Evolutionary conservation across 2,329 filamentous ascomycete species (phyloP).

Genomic region (Microdochium paspali): DNA sequence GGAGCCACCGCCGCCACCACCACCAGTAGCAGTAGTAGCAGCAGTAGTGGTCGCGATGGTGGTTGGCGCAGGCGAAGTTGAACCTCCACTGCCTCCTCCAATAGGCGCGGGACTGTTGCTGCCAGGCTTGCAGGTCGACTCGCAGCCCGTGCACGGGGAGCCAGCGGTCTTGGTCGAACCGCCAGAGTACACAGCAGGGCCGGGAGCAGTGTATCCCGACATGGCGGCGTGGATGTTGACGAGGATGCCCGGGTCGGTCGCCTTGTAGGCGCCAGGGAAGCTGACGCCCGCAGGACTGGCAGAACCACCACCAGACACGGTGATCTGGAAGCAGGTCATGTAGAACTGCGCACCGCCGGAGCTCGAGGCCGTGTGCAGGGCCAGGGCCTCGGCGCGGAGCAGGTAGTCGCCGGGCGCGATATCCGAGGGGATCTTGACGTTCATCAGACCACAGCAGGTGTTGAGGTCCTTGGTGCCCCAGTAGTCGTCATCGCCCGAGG

Average conservation of each 20-base stretch:
- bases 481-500: conserved; percentile 29
- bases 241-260: conserved; percentile 16
- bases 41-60: conserved; percentile 2
- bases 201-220: conserved; percentile 16
- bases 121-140: conserved; percentile 13
- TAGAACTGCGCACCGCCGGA: conserved; percentile 18
- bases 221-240: conserved; percentile 21
- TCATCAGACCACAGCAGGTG: conserved; percentile 28
- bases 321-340: conserved; percentile 20
- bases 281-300: conserved; percentile 17
- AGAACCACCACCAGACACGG: conserved; percentile 15
- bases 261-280: conserved; percentile 20
- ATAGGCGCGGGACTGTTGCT: conserved; percentile 6
- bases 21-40: too few species aligned
- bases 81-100: neutral
- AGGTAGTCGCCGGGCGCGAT: conserved; percentile 33
- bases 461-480: conserved; percentile 36
- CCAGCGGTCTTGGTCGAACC: conserved; percentile 16
- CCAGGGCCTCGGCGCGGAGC: conserved; percentile 31
- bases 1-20: conserved; percentile 3
- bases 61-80: neutral
- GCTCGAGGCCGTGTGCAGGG: conserved; percentile 27
- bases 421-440: conserved; percentile 26
- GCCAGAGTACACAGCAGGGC: conserved; percentile 13
- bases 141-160: conserved; percentile 13